These are phyloP conservation scores for Scheffersomyces spartinae DNA, from an alignment of 805 yeast species.

Conservation along the genomic window DNA sequence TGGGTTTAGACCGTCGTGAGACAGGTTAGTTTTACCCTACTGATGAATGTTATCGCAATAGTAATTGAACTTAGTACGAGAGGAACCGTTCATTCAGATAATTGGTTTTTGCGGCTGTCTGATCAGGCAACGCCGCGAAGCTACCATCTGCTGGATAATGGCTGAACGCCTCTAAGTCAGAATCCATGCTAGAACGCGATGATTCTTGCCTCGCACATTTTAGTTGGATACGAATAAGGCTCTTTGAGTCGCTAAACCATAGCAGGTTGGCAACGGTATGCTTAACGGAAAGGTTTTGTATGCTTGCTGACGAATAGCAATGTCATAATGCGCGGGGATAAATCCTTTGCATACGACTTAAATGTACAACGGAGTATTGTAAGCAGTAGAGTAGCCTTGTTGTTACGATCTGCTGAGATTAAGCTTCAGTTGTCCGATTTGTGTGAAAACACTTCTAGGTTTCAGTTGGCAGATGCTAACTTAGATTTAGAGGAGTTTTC, in stretches of 20 bases:
- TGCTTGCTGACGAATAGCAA: conserved; percentile 32
- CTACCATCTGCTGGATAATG: conserved; percentile 39
- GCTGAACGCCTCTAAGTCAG: conserved; percentile 34
- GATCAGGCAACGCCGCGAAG: conserved; percentile 37
- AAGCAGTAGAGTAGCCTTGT: conserved; percentile 42
- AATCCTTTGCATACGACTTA: conserved; percentile 37
- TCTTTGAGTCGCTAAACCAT: conserved; percentile 29
- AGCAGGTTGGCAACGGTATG: conserved; percentile 26
- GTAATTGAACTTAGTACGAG: conserved; percentile 35
- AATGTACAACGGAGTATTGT: conserved; percentile 36
- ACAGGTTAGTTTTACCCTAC: conserved; percentile 35
- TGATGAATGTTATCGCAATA: conserved; percentile 27
- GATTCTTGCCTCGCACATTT: conserved; percentile 31
- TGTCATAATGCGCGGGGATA: conserved; percentile 34
- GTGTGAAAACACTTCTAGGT: too few relatives aligned
- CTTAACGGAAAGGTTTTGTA: conserved; percentile 27
- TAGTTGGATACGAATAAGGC: conserved; percentile 32
- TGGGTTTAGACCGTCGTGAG: conserved; percentile 34
- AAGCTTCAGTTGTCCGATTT: conserved; percentile 31
- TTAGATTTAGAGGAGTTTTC: too few relatives aligned
- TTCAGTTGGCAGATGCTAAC: too few relatives aligned
- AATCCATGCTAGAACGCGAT: conserved; percentile 16
- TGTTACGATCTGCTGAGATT: conserved; percentile 42
- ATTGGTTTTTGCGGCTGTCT: conserved; percentile 36
- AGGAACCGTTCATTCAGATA: conserved; percentile 37